phyloP scores from a whole-genome alignment of 2,329 filamentous ascomycete species.

The Talaromyces sp. region DNA sequence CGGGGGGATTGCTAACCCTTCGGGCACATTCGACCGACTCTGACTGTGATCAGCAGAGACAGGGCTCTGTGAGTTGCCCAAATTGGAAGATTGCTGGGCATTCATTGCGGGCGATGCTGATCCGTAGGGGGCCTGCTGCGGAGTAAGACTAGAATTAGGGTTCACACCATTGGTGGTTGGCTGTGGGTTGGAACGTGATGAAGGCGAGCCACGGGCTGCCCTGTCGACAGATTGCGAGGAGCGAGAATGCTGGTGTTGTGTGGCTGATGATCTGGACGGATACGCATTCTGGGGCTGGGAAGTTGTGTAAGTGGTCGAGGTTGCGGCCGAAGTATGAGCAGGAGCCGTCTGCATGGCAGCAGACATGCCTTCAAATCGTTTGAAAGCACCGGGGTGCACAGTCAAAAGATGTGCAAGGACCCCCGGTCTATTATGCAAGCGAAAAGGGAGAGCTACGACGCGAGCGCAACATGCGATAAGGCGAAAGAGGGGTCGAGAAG shows the following conservation, averaged over 20 bases:
- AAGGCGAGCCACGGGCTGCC: slow-evolving; percentile 43
- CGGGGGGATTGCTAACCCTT: slow-evolving; percentile 63
- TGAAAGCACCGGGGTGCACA: slow-evolving; percentile 10
- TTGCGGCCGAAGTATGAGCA: slow-evolving; percentile 48
- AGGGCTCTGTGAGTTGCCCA: slow-evolving; percentile 38
- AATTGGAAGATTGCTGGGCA: slow-evolving; percentile 38
- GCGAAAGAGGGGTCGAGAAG: not conserved
- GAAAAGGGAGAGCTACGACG: not conserved
- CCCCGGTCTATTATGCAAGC: not conserved
- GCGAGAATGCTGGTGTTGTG: slow-evolving; percentile 21
- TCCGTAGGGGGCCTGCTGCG: slow-evolving; percentile 25
- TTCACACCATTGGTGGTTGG: slow-evolving; percentile 13
- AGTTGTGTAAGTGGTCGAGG: slow-evolving; percentile 24
- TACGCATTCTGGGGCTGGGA: slow-evolving; percentile 14
- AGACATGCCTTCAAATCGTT: slow-evolving; percentile 49
- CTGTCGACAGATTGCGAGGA: slow-evolving; percentile 40
- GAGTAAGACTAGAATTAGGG: slow-evolving; percentile 18
- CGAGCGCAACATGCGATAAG: not conserved
- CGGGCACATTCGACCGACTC: slow-evolving; percentile 29
- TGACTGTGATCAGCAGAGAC: slow-evolving; percentile 27
- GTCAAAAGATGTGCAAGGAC: slow-evolving; percentile 13
- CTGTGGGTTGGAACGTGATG: slow-evolving; percentile 15
- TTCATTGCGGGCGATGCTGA: slow-evolving; percentile 36
- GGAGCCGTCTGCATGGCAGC: slow-evolving; percentile 58
- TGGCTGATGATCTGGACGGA: slow-evolving; percentile 34